Evolutionary conservation across 2,329 filamentous ascomycete genomes (phyloP).

Genomic region (Fusarium sp.): DNA sequence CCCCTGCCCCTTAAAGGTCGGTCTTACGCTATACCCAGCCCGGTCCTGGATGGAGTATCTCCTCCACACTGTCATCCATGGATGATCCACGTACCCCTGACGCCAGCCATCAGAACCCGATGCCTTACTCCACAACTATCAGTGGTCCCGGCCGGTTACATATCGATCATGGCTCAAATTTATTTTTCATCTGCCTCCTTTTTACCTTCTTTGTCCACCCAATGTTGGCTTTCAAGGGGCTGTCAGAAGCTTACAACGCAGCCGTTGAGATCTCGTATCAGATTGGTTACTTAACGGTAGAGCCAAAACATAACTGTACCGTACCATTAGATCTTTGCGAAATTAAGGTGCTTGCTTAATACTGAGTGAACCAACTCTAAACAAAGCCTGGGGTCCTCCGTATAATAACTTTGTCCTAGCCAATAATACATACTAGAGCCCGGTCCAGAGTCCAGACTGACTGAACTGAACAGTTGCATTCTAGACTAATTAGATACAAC

Average conservation of each 20-base stretch:
- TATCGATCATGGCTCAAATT: constrained; percentile 38
- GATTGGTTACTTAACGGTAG: background rate
- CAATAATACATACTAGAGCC: background rate
- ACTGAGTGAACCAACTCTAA: background rate
- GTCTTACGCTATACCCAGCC: constrained; percentile 11
- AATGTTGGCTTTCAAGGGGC: background rate
- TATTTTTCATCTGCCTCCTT: constrained; percentile 20
- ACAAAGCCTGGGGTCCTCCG: background rate
- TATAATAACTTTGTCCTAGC: constrained; percentile 4
- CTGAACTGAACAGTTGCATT: constrained; percentile 18
- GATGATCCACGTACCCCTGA: constrained; percentile 37
- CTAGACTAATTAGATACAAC: constrained; percentile 8
- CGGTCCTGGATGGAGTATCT: constrained; percentile 15
- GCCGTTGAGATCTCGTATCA: constrained; percentile 17
- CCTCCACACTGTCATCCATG: constrained; percentile 24
- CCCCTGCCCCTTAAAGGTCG: constrained; percentile 24
- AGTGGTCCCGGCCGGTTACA: constrained; percentile 11
- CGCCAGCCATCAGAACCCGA: constrained; percentile 27
- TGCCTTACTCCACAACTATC: constrained; percentile 28
- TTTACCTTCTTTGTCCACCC: constrained; percentile 10
- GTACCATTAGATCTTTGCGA: background rate
- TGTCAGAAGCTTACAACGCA: constrained; percentile 5
- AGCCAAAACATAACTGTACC: background rate
- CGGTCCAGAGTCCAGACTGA: background rate
- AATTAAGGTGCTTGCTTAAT: background rate